Base-by-base conservation (phyloP, 2,329 filamentous ascomycete genomes). In the Claviceps cyperi region DNA sequence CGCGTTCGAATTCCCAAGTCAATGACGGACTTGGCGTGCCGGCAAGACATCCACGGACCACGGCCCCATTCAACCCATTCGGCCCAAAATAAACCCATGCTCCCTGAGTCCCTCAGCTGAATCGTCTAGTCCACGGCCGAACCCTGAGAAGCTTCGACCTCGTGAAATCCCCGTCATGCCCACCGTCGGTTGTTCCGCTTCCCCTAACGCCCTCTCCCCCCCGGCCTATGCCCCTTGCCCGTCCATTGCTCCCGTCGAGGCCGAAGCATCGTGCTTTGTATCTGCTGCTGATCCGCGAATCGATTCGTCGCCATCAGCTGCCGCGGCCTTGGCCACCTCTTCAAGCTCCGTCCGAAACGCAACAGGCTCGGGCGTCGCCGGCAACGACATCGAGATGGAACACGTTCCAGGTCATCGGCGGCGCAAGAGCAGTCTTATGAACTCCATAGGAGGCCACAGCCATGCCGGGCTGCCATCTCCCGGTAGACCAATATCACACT, bases 311-410 rank as follows among this genome's bases (percentile, higher is more conserved):
- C 43, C 48, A 5, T 40, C 38, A 17, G 22, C 45, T 46, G 44
- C 45, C 43, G 47, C 54, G 6, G 49, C 51, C 28, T 49, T 53
- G 47, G 51, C 55, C 35, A 54, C 39, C 38, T 44, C 49, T 6
- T 49, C 55, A 28, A 45, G 53, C 19, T 55, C 52, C 14, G 41
- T 52, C n/a, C 53, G 49, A 49, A 50, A 50, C 46, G 55, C 41
- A 28, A 46, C 32, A 21, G 48, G 43, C 28, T 43, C 46, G 38
- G 50, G 50, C 51, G 48, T 51, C 46, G 51, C 54, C 41, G 54
- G 54, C 54, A 65, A 68, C 55, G 69, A 71, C 53, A 75, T 79
- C 56, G 76, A 80, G 66, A 78, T 79, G 74, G 75, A 72, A 54
- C 64, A 74, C 38, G 68, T 79, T 54, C 58, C 62, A n/a, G 69